phyloP scores from a whole-genome alignment of 257 asterid species.

The Apocynum venetum region DNA sequence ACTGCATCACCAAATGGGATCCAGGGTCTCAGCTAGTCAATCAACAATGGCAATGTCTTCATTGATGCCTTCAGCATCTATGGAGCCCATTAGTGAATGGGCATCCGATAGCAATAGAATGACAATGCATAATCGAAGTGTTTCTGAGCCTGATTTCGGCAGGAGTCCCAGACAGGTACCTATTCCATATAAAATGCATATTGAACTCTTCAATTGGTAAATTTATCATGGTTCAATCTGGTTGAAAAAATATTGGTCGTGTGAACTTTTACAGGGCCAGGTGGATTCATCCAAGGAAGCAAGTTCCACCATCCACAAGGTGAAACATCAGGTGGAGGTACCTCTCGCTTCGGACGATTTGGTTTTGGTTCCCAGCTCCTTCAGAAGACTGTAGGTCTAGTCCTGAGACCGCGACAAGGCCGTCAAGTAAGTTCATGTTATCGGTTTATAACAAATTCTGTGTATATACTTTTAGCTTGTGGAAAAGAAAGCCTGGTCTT shows the following conservation, averaged over 20 bases:
- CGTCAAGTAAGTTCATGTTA: slow-evolving; percentile 29
- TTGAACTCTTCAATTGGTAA: neutral
- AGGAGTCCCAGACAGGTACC: slow-evolving; percentile 89
- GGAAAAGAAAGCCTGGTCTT: neutral
- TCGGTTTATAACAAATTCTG: neutral
- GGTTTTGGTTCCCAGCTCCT: slow-evolving; percentile 37
- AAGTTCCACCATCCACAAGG: slow-evolving; percentile 42
- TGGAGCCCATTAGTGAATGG: slow-evolving; percentile 67
- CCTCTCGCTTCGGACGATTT: slow-evolving; percentile 67
- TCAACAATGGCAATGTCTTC: slow-evolving; percentile 96
- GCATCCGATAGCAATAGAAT: slow-evolving; percentile 46
- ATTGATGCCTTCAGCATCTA: slow-evolving; percentile 68
- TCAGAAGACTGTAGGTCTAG: slow-evolving; percentile 45
- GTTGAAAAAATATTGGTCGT: neutral
- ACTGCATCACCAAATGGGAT: slow-evolving; percentile 46
- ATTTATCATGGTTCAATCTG: no score
- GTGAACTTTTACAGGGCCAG: slow-evolving; percentile 40
- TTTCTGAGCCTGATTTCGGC: slow-evolving; percentile 96
- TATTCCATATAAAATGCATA: neutral
- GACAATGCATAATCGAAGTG: slow-evolving; percentile 76
- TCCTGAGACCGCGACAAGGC: slow-evolving; percentile 38
- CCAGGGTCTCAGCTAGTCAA: slow-evolving; percentile 81
- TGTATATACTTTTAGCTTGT: slow-evolving; percentile 17
- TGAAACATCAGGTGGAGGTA: slow-evolving; percentile 43
- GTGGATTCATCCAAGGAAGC: slow-evolving; percentile 66